Evolutionary conservation across 2,329 filamentous ascomycete species (phyloP).

Genomic region (Penicillium sp.): DNA sequence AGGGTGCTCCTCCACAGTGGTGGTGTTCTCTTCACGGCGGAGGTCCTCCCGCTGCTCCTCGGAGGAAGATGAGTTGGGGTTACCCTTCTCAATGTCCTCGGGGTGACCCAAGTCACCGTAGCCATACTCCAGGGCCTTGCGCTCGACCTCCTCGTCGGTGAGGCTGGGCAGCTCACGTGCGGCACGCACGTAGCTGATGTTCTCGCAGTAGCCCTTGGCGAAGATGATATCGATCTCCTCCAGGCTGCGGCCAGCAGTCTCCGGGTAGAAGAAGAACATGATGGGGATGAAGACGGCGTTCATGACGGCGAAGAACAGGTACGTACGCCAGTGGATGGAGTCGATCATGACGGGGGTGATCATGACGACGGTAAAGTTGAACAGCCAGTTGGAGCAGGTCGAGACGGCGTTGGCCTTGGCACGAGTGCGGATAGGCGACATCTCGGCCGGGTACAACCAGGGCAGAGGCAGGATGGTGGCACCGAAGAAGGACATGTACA

Average conservation of each 20-base stretch:
- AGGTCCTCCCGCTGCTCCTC: slow-evolving; percentile 15
- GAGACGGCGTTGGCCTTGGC: slow-evolving; percentile 56
- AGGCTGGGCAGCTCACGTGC: slow-evolving; percentile 35
- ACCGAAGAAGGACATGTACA: slow-evolving; percentile 67
- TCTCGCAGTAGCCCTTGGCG: slow-evolving; percentile 45
- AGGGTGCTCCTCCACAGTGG: neutral
- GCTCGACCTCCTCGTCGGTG: slow-evolving; percentile 35
- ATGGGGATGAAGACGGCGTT: slow-evolving; percentile 50
- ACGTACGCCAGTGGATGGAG: slow-evolving; percentile 43
- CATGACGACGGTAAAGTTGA: slow-evolving; percentile 56
- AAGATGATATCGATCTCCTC: slow-evolving; percentile 48
- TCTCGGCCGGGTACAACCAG: slow-evolving; percentile 54
- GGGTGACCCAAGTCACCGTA: slow-evolving; percentile 19
- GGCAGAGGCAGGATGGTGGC: slow-evolving; percentile 64
- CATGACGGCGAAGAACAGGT: slow-evolving; percentile 45
- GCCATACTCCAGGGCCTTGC: slow-evolving; percentile 34
- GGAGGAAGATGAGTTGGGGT: slow-evolving; percentile 9
- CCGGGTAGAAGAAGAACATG: slow-evolving; percentile 56
- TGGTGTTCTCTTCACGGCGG: slow-evolving; percentile 5
- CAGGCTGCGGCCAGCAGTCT: slow-evolving; percentile 46
- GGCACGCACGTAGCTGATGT: slow-evolving; percentile 40
- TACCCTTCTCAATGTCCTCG: slow-evolving; percentile 26
- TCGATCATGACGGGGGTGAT: slow-evolving; percentile 46
- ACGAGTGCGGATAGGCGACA: slow-evolving; percentile 55
- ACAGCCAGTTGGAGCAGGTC: slow-evolving; percentile 56